Conservation (phyloP, 345 rosid genomes). For the Excoecaria agallocha region DNA sequence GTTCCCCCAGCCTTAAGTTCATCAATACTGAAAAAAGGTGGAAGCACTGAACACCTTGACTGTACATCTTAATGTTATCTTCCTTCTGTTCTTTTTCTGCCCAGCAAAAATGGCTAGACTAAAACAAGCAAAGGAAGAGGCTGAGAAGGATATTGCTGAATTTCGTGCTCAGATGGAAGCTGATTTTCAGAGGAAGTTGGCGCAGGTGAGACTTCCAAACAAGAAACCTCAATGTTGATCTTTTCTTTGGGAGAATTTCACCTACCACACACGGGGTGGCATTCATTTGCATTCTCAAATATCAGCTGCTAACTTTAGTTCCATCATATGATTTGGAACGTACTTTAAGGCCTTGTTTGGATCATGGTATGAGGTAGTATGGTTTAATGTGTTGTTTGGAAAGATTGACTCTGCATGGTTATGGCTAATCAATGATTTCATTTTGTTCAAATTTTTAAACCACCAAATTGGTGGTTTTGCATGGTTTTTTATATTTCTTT, state of each 20-base stretch:
- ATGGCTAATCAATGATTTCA: too few relatives aligned
- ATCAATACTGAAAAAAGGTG: neutral
- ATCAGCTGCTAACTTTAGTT: neutral
- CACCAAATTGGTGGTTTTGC: too few relatives aligned
- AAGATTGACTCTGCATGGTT: too few relatives aligned
- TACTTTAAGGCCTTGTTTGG: too few relatives aligned
- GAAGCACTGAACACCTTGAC: neutral
- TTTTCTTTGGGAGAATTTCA: neutral
- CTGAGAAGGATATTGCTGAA: conserved; percentile 75
- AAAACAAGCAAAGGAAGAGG: conserved; percentile 97
- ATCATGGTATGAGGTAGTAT: too few relatives aligned
- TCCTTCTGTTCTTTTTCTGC: neutral
- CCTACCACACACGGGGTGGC: neutral
- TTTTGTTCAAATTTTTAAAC: too few relatives aligned
- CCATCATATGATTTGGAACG: neutral
- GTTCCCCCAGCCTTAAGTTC: neutral
- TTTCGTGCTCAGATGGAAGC: conserved; percentile 72
- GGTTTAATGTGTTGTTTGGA: too few relatives aligned
- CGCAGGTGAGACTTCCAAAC: conserved; percentile 50
- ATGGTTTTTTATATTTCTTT: too few relatives aligned
- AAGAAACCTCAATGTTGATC: neutral
- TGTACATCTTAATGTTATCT: neutral
- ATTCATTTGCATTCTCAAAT: neutral
- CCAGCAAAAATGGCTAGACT: conserved; percentile 75
- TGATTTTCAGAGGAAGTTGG: conserved; percentile 76